Conservation (phyloP, 2,329 filamentous ascomycete genomes). For the Sporothrix humicola region DNA sequence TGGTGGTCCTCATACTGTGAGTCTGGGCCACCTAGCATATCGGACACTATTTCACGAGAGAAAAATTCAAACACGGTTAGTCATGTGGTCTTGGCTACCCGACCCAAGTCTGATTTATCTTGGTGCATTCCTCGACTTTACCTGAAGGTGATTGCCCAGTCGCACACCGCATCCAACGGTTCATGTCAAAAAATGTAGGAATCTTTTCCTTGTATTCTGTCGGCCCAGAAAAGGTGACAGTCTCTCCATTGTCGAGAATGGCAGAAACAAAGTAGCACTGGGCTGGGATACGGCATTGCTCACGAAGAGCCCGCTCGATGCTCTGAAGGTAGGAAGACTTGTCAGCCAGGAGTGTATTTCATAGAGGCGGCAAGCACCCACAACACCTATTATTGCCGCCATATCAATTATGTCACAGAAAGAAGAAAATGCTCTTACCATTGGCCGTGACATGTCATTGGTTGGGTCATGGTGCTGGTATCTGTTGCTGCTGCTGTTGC, state of each 20-base stretch:
- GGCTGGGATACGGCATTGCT: slow-evolving; percentile 58
- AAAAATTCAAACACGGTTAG: slow-evolving; percentile 21
- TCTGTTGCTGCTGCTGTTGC: slow-evolving; percentile 21
- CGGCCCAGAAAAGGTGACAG: slow-evolving; percentile 55
- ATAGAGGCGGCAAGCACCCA: not conserved
- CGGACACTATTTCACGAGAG: slow-evolving; percentile 8
- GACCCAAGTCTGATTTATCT: not conserved
- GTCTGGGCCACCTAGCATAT: slow-evolving; percentile 36
- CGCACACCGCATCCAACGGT: slow-evolving; percentile 48
- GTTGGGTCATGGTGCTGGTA: slow-evolving; percentile 37
- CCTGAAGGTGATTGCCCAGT: slow-evolving; percentile 48
- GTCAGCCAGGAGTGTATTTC: slow-evolving; percentile 23
- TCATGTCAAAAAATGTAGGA: slow-evolving; percentile 54
- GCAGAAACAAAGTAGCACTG: slow-evolving; percentile 60
- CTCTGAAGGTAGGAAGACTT: slow-evolving; percentile 28
- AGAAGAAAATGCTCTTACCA: slow-evolving; percentile 35
- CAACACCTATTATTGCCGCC: not conserved
- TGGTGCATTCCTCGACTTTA: slow-evolving; percentile 40
- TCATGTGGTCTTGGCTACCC: not conserved
- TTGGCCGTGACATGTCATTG: slow-evolving; percentile 39
- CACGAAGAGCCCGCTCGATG: slow-evolving; percentile 58
- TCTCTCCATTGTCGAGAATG: slow-evolving; percentile 55
- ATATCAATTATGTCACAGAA: not conserved
- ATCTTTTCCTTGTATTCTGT: slow-evolving; percentile 49
- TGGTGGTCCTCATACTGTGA: slow-evolving; percentile 27